Evolutionary conservation across 106 monocot genomes (phyloP).

Genomic region (Allium sativum): DNA sequence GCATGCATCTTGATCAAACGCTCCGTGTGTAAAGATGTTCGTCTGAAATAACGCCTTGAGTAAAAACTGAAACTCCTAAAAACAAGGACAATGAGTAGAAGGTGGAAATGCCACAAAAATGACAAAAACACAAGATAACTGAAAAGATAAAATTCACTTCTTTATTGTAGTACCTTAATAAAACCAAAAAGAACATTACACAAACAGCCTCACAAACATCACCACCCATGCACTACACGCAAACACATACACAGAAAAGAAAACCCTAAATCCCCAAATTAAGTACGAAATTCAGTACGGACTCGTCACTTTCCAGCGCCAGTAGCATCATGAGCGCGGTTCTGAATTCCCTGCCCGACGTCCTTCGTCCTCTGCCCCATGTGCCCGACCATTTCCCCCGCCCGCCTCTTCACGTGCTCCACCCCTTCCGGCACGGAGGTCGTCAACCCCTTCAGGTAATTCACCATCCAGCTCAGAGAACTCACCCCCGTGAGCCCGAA

Average conservation of each 20-base stretch:
- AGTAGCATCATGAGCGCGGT: constrained; percentile 7
- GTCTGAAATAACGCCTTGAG: too few relatives aligned
- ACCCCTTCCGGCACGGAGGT: constrained; percentile 13
- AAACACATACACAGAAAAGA: neutral
- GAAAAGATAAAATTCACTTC: neutral
- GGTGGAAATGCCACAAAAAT: too few relatives aligned
- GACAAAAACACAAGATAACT: too few relatives aligned
- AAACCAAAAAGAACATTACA: neutral
- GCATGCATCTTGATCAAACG: too few relatives aligned
- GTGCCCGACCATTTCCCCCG: constrained; percentile 22
- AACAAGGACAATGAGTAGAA: too few relatives aligned
- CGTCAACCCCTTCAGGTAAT: neutral
- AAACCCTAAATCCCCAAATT: neutral
- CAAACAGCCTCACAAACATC: neutral
- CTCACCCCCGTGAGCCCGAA: constrained; percentile 41
- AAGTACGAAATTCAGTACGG: neutral
- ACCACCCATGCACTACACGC: neutral
- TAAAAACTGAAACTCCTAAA: too few relatives aligned
- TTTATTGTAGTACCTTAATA: neutral
- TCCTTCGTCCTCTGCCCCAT: constrained; percentile 21
- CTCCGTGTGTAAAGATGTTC: too few relatives aligned
- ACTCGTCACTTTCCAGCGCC: neutral
- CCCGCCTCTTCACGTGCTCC: constrained; percentile 19
- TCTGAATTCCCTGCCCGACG: constrained; percentile 11
- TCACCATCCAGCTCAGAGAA: constrained; percentile 26